phyloP scores from a whole-genome alignment of 176 grass and related monocot species.

The Bonia amplexicaulis region DNA sequence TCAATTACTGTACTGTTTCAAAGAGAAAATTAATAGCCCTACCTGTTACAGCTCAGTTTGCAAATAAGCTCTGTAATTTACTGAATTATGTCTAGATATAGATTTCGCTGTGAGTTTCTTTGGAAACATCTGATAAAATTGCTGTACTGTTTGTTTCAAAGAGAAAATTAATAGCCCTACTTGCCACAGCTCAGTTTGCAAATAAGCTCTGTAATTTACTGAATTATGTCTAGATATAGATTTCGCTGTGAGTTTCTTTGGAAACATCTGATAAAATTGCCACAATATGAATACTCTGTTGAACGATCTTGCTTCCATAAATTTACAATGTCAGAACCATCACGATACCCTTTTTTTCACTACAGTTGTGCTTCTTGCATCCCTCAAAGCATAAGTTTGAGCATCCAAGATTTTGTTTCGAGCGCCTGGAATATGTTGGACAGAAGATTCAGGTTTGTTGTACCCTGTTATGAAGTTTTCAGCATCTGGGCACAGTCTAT shows the following conservation, averaged over 20 bases:
- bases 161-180: background rate
- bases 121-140: background rate
- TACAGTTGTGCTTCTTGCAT: constrained; percentile 86
- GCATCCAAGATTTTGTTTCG: constrained; percentile 97
- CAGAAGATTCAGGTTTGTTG: constrained; percentile 92
- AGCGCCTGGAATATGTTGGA: constrained; percentile 87
- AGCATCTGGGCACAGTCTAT: background rate
- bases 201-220: background rate
- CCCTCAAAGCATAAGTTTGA: constrained; percentile 95
- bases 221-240: background rate
- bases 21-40: background rate
- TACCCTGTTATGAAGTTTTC: background rate
- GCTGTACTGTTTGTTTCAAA: too few relatives aligned
- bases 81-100: background rate
- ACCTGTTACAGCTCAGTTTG: background rate
- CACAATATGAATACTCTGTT: background rate
- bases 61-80: background rate
- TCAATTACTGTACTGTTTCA: background rate
- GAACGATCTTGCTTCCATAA: background rate
- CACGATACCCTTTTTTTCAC: background rate
- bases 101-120: background rate
- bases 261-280: background rate
- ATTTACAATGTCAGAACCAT: background rate
- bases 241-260: background rate
- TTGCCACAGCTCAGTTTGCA: background rate